phyloP scores from a whole-genome alignment of 2,329 filamentous ascomycete species.

The Drechslerella stenobrocha region DNA sequence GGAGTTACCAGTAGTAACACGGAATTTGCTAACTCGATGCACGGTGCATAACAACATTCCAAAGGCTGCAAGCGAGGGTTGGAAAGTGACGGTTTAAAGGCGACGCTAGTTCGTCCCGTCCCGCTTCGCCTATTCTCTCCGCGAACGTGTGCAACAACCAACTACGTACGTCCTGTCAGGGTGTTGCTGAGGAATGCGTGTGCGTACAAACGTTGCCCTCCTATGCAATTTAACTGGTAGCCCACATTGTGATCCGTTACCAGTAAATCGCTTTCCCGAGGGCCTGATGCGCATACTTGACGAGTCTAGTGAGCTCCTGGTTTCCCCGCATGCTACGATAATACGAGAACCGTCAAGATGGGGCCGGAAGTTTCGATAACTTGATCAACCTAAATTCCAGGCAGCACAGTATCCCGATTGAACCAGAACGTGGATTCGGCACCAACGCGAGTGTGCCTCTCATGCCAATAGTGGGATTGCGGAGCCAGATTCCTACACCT shows the following conservation, averaged over 20 bases:
- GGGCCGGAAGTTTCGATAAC: not conserved
- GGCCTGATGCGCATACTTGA: too few relatives aligned
- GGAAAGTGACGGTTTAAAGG: slow-evolving; percentile 8
- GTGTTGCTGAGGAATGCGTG: slow-evolving; percentile 16
- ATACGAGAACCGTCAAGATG: not conserved
- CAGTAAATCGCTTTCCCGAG: too few relatives aligned
- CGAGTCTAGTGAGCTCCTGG: not conserved
- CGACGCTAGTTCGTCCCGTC: slow-evolving; percentile 12
- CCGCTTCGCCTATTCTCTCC: slow-evolving; percentile 17
- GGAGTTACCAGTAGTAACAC: not conserved
- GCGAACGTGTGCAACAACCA: not conserved
- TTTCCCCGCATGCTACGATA: not conserved
- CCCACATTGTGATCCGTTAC: slow-evolving; percentile 2
- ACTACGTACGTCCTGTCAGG: not conserved
- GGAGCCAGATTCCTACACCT: not conserved
- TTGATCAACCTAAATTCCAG: not conserved
- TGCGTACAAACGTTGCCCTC: not conserved
- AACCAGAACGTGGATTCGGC: not conserved
- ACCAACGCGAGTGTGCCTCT: not conserved
- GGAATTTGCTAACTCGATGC: not conserved
- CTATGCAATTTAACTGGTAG: slow-evolving; percentile 5
- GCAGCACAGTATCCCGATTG: not conserved
- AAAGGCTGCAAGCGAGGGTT: slow-evolving; percentile 13
- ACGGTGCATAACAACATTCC: slow-evolving; percentile 13
- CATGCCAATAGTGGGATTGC: not conserved